Conservation (phyloP, 306 rosid species). For the Acacia melanoxylon region DNA sequence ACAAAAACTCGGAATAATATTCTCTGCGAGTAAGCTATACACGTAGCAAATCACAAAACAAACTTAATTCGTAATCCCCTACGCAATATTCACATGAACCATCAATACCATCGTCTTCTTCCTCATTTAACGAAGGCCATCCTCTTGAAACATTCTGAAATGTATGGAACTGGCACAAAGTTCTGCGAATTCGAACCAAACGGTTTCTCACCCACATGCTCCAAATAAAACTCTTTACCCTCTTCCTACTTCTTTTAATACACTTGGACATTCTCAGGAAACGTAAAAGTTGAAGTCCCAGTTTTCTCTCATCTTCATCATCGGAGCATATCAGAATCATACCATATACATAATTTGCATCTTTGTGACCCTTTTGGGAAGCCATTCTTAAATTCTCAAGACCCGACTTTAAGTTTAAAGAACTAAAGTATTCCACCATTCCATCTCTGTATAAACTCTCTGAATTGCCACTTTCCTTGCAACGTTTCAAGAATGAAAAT, state of each 20-base stretch:
- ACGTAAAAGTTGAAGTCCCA: conserved; percentile 27
- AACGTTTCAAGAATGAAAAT: conserved; percentile 22
- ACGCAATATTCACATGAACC: conserved; percentile 26
- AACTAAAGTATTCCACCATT: conserved; percentile 36
- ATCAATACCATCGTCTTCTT: background rate
- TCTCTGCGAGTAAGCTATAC: background rate
- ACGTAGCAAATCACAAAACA: conserved; percentile 24
- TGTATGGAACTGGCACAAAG: conserved; percentile 12
- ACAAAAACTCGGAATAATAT: background rate
- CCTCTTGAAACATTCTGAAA: conserved; percentile 17
- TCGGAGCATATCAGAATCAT: conserved; percentile 32
- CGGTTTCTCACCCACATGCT: conserved; percentile 39
- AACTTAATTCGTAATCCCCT: conserved; percentile 27
- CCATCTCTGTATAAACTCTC: conserved; percentile 45
- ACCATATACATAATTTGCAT: conserved; percentile 41
- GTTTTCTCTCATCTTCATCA: background rate
- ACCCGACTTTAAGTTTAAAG: background rate
- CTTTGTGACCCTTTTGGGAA: conserved; percentile 32
- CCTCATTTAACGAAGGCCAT: background rate
- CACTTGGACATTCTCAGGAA: conserved; percentile 22
- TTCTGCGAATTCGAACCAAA: background rate
- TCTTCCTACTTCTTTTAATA: conserved; percentile 27
- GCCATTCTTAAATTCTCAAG: conserved; percentile 33
- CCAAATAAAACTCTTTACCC: conserved; percentile 22
- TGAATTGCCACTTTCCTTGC: conserved; percentile 34